Base-by-base conservation (phyloP, 2,329 filamentous ascomycete genomes). In the Phyllachora maydis region DNA sequence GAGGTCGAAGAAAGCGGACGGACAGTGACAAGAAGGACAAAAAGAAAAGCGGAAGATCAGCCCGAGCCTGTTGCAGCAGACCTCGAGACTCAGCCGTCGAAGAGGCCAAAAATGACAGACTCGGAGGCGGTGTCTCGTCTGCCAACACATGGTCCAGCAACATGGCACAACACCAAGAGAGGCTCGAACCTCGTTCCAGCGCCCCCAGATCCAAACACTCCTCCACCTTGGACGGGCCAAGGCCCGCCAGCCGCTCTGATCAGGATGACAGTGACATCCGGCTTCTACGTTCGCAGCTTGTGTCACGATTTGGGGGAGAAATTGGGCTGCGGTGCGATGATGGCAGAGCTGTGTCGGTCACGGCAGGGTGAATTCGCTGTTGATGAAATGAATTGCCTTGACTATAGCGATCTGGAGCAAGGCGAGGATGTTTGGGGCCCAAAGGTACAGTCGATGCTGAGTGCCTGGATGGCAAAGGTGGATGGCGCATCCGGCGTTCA, bases 211-310 rank as follows among this genome's bases (percentile, higher is more conserved):
- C 40, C 52, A 14, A 44, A 54, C 38, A 50, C 56, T 1, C 58
- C 61, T 5, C 54, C 58, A 5, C 61, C 63, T 0, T 68, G 64
- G 64, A 54, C 50, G 18, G 64, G 56, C 42, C 52, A 69, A 38
- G 66, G 62, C 0, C 69, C 81, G 2, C 68, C 85, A 2, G 88
- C 85, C 1, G 77, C 67, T 23, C 74, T 67, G 40, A 67, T 98
- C 29, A 71, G 76, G 27, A 81, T 98, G 66, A 91, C 78, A 1
- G 85, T 93, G 24, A 82, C 82, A 2, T 91, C 82, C 1, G 88
- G 88, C 18, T 98, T 93, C 56, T 98, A 98, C 46, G 83, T 98
- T 9, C 75, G 88, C 31, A 90, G 77, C 28, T 68, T 98, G 35
- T 83, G 81, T 37, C 82, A 95, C 42, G 88, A 98, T 39, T 60